Conservation (phyloP, 108 stramenopile genomes). For the Discostella stelligeroides region DNA sequence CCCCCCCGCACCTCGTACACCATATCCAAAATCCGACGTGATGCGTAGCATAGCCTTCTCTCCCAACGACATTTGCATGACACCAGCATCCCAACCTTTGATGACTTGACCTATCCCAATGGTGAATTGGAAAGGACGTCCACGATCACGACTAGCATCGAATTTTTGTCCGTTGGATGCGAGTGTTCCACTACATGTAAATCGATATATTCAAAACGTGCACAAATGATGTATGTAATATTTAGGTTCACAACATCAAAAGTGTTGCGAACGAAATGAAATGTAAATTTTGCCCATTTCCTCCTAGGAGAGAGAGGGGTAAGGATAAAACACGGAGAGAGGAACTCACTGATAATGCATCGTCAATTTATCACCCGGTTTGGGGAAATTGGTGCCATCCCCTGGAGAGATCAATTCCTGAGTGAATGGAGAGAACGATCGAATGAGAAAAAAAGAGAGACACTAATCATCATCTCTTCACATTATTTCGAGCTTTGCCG, state of each 20-base stretch:
- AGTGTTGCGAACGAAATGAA: conserved; percentile 22
- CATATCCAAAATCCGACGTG: conserved; percentile 87
- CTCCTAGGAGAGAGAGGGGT: neutral
- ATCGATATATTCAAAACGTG: no score
- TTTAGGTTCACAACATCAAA: neutral
- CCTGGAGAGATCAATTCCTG: conserved; percentile 65
- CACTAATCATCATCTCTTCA: neutral
- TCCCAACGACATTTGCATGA: conserved; percentile 60
- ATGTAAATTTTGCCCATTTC: neutral
- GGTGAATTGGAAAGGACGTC: conserved; percentile 75
- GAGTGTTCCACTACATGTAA: conserved; percentile 72
- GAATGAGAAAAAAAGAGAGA: neutral
- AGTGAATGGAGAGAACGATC: neutral
- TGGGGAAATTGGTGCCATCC: conserved; percentile 77
- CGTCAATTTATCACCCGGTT: conserved; percentile 72
- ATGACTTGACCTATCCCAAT: conserved; percentile 82
- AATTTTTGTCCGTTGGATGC: conserved; percentile 73
- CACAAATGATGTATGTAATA: neutral
- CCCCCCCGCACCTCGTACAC: conserved; percentile 76
- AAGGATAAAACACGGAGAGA: neutral
- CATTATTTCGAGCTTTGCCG: no score
- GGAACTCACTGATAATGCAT: conserved; percentile 84
- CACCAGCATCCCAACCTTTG: conserved; percentile 62
- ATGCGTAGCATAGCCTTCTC: conserved; percentile 83
- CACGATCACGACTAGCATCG: conserved; percentile 73